Conservation (phyloP, 139 green algal species). For the Chlamydomonas schloesseri region DNA sequence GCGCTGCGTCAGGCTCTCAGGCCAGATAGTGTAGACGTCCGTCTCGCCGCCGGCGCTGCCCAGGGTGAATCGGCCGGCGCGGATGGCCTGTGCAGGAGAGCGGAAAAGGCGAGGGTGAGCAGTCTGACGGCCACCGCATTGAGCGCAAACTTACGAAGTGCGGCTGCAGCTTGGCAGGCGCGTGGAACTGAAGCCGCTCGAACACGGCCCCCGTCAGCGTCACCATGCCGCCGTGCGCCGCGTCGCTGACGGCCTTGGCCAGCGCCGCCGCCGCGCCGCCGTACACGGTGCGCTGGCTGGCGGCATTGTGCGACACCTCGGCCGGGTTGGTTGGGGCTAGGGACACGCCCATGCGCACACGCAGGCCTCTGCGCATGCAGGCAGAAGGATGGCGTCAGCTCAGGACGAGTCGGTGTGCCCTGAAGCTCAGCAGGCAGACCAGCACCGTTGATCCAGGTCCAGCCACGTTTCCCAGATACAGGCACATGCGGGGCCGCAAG, state of each 20-base stretch:
- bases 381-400: no score
- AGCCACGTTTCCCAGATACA: no score
- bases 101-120: not conserved
- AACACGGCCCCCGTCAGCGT: not conserved
- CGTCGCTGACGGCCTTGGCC: slow-evolving; percentile 37
- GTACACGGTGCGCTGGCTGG: slow-evolving; percentile 41
- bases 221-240: slow-evolving; percentile 40
- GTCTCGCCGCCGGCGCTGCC: no score
- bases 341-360: slow-evolving; percentile 40
- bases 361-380: slow-evolving; percentile 27
- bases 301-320: slow-evolving; percentile 25
- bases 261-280: not conserved
- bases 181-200: not conserved
- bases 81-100: not conserved
- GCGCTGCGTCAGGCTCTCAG: not conserved
- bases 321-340: not conserved
- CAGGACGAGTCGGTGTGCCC: no score
- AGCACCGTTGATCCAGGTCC: no score
- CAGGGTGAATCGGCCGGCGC: not conserved
- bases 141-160: not conserved
- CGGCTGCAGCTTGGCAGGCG: not conserved
- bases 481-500: no score
- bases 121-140: no score
- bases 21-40: slow-evolving; percentile 1
- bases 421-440: no score